Base-by-base conservation (phyloP, 495 filamentous ascomycete species). In the Podospora pseudocomata region DNA sequence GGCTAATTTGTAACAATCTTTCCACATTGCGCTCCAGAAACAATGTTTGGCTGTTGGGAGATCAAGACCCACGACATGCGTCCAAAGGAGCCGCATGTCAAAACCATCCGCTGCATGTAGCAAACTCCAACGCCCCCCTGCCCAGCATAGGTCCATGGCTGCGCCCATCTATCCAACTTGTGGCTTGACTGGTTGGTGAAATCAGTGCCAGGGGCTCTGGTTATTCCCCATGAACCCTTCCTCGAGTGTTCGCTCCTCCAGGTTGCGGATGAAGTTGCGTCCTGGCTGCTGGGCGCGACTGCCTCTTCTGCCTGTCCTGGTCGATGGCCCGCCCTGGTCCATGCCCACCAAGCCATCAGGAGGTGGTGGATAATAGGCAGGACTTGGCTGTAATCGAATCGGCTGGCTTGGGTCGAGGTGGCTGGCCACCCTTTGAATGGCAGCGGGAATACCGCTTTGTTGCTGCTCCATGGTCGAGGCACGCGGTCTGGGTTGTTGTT, bases 311-410 rank as follows among this genome's bases (percentile, higher is more conserved):
- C 91, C 84, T 56, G 90, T 86, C 71, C 88, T 90, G 70, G 91
- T 88, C 13, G 89, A 75, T 11, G 81, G 80, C 15, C 65, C 63
- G 54, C 81, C 55, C 23, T 19, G 78, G 64, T 83, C 84, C 55
- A 81, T 71, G 6, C 80, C 78, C 3, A 72, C 86, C 57, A 90
- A 86, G 7, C 93, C 94, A 69, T 97, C 95, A 2, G 92, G 87
- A n/a, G 94, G 94, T 9, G 95, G 95, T 18, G 95, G 96, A 72
- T 97, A 98, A 78, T 99, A 99, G 7, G 96, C 96, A 2, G 96
- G 96, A 67, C 93, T 97, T 5, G 96, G 96, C 75, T 99, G 96
- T 54, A 97, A 78, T 58, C 96, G 85, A 74, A 99, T 98, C 0
- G 96, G 96, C 44, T 93, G 92, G 67, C 87, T 97, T 5, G 96